Evolutionary conservation across 1,284 basidiomycete genomes (phyloP), one percentile per base, ranked within the genome.

Genomic region (Naganishia albida): DNA sequence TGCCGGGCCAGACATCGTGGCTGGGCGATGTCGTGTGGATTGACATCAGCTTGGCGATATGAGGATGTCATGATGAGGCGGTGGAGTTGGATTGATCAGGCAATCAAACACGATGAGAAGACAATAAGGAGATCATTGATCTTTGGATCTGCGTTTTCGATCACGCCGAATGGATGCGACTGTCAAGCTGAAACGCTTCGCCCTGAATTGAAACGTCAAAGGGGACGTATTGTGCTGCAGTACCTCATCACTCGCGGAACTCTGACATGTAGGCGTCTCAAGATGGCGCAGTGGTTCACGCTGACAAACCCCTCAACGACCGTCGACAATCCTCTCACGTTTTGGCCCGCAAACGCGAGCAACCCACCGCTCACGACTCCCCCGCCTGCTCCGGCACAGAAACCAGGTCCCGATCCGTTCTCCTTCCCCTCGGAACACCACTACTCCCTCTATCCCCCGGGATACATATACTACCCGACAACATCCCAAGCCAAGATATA

Each of bases 391-490:
- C 12, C 51, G 13, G 2, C 44, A 7, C 16, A 20, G 16, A 18
- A 34, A 8, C 8, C 34, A 18, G 28, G 30, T 8, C 18, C 28
- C 15, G 28, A 53, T 7, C 30, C 51, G 18, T 50, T 39, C 34
- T 23, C 46, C 1, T 60, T 60, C 34, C 57, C 57, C 8, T n/a
- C 57, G 44, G 23, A 38, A 4, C 44, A 18, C 13, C 25, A 50
- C 44, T 49, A 60, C 38, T 40, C 46, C 10, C 46, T 60, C 10
- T 23, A 60, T 26, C 46, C 57, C 26, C 57, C 57, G 6, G 30
- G 46, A 23, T 50, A 30, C 57, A 53, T 53, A 30, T 53, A 53
- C n/a, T 53, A 53, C 51, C 51, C 51, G 16, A 40, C 57, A 49
- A 34, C 34, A 3, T 40, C 46, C 23, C 46, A 39, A 18, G 46